Evolutionary conservation across 768 basidiomycete species (phyloP).

Genomic region (Pleurotus djamor): DNA sequence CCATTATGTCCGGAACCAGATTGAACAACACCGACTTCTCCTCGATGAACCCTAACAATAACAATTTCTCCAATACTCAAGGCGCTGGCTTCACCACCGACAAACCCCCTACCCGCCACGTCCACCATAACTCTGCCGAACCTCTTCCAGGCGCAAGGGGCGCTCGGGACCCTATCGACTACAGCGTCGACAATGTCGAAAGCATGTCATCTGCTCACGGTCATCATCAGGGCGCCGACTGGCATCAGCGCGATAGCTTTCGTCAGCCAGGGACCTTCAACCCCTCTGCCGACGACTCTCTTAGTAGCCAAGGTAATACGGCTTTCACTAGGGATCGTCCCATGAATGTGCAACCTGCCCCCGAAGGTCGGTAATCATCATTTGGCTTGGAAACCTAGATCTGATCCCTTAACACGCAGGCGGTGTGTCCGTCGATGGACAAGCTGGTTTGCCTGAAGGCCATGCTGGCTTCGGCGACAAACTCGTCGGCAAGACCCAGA

Average conservation of each 20-base stretch:
- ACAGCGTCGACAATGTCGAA: slow-evolving; percentile 36
- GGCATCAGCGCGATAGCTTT: not conserved
- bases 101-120: slow-evolving; percentile 33
- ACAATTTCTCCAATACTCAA: not conserved
- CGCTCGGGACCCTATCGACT: slow-evolving; percentile 28
- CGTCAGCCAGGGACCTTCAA: too few relatives aligned
- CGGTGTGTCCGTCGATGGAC: slow-evolving; percentile 31
- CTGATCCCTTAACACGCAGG: slow-evolving; percentile 13
- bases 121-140: slow-evolving; percentile 42
- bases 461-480: slow-evolving; percentile 49
- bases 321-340: slow-evolving; percentile 1
- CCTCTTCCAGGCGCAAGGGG: slow-evolving; percentile 42
- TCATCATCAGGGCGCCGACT: slow-evolving; percentile 12
- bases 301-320: slow-evolving; percentile 8
- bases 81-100: not conserved
- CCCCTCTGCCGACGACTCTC: not conserved
- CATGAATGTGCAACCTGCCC: slow-evolving; percentile 4
- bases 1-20: not conserved
- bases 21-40: not conserved
- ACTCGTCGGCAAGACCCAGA: slow-evolving; percentile 55
- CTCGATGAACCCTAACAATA: not conserved
- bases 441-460: slow-evolving; percentile 29
- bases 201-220: slow-evolving; percentile 15
- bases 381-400: not conserved
- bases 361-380: not conserved